Percentiles rank a stretch among this genome's conserved stretches.
Evolutionary conservation across 2,329 filamentous ascomycete genomes (phyloP).

Genomic region (Ascochyta koolunga): DNA sequence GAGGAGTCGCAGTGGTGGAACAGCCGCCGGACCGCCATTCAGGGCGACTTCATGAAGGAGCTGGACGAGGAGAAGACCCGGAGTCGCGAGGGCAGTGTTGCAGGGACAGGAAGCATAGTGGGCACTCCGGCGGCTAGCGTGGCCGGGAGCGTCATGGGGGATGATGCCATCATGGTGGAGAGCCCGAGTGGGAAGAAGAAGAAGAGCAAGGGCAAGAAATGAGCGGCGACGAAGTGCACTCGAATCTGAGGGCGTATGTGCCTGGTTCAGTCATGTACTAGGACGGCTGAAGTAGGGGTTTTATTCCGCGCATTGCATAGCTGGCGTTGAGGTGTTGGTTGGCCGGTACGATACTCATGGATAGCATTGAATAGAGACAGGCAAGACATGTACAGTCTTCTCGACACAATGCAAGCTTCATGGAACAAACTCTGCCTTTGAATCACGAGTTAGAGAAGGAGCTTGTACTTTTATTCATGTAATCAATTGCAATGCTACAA

Average conservation of each 20-base stretch:
- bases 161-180: slow-evolving; percentile 81
- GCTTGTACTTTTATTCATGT: slow-evolving; percentile 15
- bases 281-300: background rate
- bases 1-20: slow-evolving; percentile 93
- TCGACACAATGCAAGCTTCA: slow-evolving; percentile 1
- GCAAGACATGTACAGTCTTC: background rate
- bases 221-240: background rate
- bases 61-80: slow-evolving; percentile 64
- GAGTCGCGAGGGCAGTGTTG: slow-evolving; percentile 20
- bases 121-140: slow-evolving; percentile 18
- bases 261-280: too few species aligned
- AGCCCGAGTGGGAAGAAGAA: slow-evolving; percentile 61
- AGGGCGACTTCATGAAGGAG: slow-evolving; percentile 83
- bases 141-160: slow-evolving; percentile 50
- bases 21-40: slow-evolving; percentile 75
- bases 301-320: slow-evolving; percentile 12
- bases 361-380: slow-evolving; percentile 21
- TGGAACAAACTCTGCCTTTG: background rate
- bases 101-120: slow-evolving; percentile 14
- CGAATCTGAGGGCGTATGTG: background rate
- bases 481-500: slow-evolving; percentile 41
- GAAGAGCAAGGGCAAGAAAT: slow-evolving; percentile 66
- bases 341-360: slow-evolving; percentile 23
- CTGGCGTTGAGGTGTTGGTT: slow-evolving; percentile 20
- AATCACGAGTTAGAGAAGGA: background rate